Evolutionary conservation across 1,139 yeast species (phyloP).

Genomic region (Pichia norvegensis): DNA sequence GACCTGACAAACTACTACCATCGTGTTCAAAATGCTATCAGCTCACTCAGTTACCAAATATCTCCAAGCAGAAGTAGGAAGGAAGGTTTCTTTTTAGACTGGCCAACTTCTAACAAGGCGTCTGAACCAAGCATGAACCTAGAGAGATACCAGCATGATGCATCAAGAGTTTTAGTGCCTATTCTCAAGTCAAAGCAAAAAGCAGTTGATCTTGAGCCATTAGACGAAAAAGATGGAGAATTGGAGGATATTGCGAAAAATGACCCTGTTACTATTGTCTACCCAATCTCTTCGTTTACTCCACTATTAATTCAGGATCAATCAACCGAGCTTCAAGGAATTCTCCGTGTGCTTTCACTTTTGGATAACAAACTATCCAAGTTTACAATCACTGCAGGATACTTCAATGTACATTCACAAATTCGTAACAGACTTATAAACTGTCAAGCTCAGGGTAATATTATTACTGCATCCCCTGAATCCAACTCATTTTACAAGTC

Average conservation of each 20-base stretch:
- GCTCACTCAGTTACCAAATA: slow-evolving; percentile 65
- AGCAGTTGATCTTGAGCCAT: slow-evolving; percentile 5
- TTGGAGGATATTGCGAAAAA: slow-evolving; percentile 18
- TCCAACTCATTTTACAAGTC: slow-evolving; percentile 92
- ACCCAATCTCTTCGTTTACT: slow-evolving; percentile 86
- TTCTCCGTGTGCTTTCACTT: slow-evolving; percentile 52
- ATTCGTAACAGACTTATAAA: slow-evolving; percentile 54
- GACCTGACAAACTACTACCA: slow-evolving; percentile 65
- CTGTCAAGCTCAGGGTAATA: slow-evolving; percentile 56
- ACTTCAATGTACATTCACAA: slow-evolving; percentile 82
- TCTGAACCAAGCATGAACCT: slow-evolving; percentile 64
- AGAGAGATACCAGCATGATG: slow-evolving; percentile 48
- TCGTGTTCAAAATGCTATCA: slow-evolving; percentile 56
- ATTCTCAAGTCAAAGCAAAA: slow-evolving; percentile 35
- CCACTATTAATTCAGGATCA: slow-evolving; percentile 60
- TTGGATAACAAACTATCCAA: slow-evolving; percentile 47
- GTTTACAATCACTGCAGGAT: slow-evolving; percentile 96
- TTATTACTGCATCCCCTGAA: slow-evolving; percentile 84
- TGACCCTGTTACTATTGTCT: slow-evolving; percentile 58
- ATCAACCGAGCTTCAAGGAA: slow-evolving; percentile 76
- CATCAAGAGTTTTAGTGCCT: slow-evolving; percentile 52
- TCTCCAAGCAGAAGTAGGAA: slow-evolving; percentile 35
- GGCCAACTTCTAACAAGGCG: slow-evolving; percentile 72
- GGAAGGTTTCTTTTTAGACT: slow-evolving; percentile 50
- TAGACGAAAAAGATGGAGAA: slow-evolving; percentile 25